Conservation (phyloP, 768 basidiomycete species). For the Lactarius akahatsu region DNA sequence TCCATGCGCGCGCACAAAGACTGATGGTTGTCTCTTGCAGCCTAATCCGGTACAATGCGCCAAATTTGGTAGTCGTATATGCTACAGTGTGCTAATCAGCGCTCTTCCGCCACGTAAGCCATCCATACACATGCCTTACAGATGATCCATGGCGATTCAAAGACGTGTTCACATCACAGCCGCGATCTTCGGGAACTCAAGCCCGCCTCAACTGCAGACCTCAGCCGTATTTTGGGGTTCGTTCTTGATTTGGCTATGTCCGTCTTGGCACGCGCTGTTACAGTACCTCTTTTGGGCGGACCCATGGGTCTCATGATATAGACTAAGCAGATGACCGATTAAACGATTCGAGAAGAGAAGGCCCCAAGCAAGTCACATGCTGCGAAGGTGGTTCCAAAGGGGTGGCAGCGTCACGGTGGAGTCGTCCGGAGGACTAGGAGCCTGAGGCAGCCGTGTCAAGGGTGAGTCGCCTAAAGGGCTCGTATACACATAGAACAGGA, state of each 20-base stretch:
- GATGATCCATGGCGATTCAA: background rate
- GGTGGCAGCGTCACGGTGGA: background rate
- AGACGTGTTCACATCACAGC: background rate
- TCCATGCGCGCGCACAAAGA: too few relatives aligned
- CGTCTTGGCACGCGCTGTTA: background rate
- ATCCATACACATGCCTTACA: background rate
- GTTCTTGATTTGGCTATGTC: background rate
- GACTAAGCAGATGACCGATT: too few relatives aligned
- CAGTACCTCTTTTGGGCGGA: background rate
- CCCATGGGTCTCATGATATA: background rate
- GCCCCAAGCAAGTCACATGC: background rate
- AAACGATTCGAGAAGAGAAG: too few relatives aligned
- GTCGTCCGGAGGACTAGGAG: too few relatives aligned
- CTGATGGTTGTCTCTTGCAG: too few relatives aligned
- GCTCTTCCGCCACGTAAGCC: background rate
- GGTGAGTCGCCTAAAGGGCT: background rate
- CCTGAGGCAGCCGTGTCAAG: too few relatives aligned
- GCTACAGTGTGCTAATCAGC: background rate
- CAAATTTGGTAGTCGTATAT: background rate
- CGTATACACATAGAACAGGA: background rate
- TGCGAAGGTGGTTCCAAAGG: too few relatives aligned
- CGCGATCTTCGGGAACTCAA: background rate
- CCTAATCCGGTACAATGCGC: background rate
- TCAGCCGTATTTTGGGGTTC: background rate
- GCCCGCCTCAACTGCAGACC: background rate